Evolutionary conservation across 2,329 filamentous ascomycete genomes (phyloP).

Genomic region (Colletotrichum orchidophilum): DNA sequence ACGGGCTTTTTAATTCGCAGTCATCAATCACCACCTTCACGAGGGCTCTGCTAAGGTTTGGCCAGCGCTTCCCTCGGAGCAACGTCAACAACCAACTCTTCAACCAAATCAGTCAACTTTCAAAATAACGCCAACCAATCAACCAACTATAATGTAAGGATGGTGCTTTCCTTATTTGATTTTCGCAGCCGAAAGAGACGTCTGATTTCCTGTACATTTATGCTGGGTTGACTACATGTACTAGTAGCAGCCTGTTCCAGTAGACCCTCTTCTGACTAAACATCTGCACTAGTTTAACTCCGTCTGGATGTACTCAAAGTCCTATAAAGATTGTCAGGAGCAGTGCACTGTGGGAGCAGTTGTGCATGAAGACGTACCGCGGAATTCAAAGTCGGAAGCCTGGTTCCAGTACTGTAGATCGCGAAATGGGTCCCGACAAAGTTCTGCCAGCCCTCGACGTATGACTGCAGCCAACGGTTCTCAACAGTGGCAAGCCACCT

Average conservation of each 20-base stretch:
- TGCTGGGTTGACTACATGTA: not conserved
- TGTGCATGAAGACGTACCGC: not conserved
- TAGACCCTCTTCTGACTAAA: not conserved
- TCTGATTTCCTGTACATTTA: not conserved
- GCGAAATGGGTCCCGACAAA: constrained; percentile 34
- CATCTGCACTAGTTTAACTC: constrained; percentile 1
- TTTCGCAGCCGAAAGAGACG: no score
- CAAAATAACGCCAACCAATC: no score
- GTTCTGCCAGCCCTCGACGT: constrained; percentile 32
- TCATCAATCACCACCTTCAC: not conserved
- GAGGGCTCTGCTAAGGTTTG: constrained; percentile 30
- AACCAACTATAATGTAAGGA: no score
- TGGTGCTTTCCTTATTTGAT: no score
- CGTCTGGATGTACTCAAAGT: constrained; percentile 32
- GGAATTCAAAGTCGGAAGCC: constrained; percentile 22
- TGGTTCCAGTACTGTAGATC: constrained; percentile 29
- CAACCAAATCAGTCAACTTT: no score
- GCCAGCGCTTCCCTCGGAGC: no score
- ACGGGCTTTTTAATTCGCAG: not conserved
- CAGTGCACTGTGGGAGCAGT: accelerated
- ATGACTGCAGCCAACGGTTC: constrained; percentile 29
- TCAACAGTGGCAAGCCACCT: constrained; percentile 27
- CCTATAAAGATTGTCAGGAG: constrained; percentile 14
- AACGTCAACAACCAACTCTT: no score
- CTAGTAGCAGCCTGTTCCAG: not conserved